phyloP scores from a whole-genome alignment of 2,329 filamentous ascomycete species.

The Emericellopsis atlantica region DNA sequence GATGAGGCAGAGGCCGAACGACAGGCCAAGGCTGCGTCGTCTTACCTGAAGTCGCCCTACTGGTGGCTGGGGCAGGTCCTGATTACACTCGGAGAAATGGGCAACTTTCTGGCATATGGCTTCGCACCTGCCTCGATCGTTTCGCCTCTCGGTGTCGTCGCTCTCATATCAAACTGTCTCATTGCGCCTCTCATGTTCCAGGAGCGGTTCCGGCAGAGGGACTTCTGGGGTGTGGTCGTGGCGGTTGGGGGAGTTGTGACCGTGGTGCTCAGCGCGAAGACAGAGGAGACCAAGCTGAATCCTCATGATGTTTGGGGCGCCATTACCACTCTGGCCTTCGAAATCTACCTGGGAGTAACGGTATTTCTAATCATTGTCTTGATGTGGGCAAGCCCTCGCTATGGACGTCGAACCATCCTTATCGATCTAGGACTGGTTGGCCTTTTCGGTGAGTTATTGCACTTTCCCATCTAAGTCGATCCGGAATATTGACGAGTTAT shows the following conservation, averaged over 20 bases:
- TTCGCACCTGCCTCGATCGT: constrained; percentile 97
- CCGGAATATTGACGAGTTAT: constrained; percentile 5
- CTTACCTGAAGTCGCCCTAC: constrained; percentile 81
- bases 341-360: constrained; percentile 77
- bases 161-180: constrained; percentile 89
- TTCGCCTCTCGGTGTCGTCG: constrained; percentile 91
- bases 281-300: constrained; percentile 80
- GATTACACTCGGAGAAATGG: constrained; percentile 86
- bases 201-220: constrained; percentile 72
- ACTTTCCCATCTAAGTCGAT: not conserved
- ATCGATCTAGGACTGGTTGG: constrained; percentile 91
- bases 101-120: constrained; percentile 94
- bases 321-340: constrained; percentile 80
- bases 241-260: constrained; percentile 81
- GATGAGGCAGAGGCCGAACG: constrained; percentile 17
- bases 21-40: constrained; percentile 34
- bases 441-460: constrained; percentile 61
- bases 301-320: constrained; percentile 82
- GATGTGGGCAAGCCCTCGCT: constrained; percentile 71
- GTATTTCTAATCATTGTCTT: constrained; percentile 59
- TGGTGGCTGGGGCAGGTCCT: constrained; percentile 94
- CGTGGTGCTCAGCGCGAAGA: constrained; percentile 82
- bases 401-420: constrained; percentile 76
- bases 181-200: constrained; percentile 92
- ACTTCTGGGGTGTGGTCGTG: constrained; percentile 79